A percentile compares a stretch with the other conserved stretches of the same genome.
Conservation (phyloP, 495 filamentous ascomycete genomes). For the Hyaloscypha hepaticicola region DNA sequence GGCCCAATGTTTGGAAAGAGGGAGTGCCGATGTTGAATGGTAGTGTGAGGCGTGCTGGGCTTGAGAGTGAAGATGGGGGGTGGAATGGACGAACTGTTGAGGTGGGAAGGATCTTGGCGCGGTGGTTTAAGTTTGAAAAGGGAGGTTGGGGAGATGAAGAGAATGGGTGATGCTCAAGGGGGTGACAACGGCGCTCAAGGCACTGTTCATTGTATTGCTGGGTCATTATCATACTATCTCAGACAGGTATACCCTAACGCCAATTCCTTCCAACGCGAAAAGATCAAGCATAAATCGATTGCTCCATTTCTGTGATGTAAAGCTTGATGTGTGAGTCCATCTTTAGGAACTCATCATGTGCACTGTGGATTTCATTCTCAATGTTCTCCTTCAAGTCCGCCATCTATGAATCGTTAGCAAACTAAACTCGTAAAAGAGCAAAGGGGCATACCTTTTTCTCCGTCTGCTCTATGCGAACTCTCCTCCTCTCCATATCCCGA, state of each 20-base stretch:
- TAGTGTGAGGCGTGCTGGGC: conserved; percentile 43
- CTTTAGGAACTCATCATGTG: conserved; percentile 91
- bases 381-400: conserved; percentile 94
- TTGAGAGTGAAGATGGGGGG: conserved; percentile 50
- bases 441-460: conserved; percentile 81
- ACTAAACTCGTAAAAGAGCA: not conserved
- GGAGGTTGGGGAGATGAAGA: conserved; percentile 19
- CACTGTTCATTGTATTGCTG: conserved; percentile 3
- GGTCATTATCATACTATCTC: conserved; percentile 30
- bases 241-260: conserved; percentile 33
- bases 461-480: conserved; percentile 92
- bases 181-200: not conserved
- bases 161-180: not conserved
- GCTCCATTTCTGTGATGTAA: conserved; percentile 99
- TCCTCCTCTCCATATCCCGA: conserved; percentile 84
- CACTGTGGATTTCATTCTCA: conserved; percentile 83
- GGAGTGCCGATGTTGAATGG: conserved; percentile 64
- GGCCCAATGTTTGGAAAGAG: conserved; percentile 38
- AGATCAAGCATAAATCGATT: conserved; percentile 60
- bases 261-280: conserved; percentile 16
- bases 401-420: conserved; percentile 67
- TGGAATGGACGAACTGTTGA: conserved; percentile 70
- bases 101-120: conserved; percentile 58
- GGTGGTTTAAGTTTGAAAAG: conserved; percentile 60
- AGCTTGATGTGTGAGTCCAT: conserved; percentile 95